These are phyloP conservation scores for Pleurozium schreberi DNA, from an alignment of 225 moss, liverwort and hornwort genomes.

Conservation along the genomic window DNA sequence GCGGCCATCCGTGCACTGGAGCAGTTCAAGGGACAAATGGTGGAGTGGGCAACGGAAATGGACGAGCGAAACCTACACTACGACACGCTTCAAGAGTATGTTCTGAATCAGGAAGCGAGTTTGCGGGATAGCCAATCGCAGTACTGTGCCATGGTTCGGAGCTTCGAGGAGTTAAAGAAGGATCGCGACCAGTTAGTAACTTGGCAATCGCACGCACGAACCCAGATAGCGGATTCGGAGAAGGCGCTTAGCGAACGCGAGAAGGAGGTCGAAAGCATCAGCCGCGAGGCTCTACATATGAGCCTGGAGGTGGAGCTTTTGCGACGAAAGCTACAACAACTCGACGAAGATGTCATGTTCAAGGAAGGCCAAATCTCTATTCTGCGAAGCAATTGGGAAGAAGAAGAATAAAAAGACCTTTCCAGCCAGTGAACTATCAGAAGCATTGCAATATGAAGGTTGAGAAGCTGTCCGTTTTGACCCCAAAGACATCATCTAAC, in stretches of 20 bases:
- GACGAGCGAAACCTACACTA: conserved; percentile 34
- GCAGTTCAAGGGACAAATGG: conserved; percentile 46
- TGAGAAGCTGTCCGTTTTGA: not conserved
- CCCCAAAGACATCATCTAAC: not conserved
- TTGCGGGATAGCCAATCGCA: conserved; percentile 22
- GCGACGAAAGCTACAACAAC: conserved; percentile 35
- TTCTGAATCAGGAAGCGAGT: conserved; percentile 15
- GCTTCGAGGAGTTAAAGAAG: conserved; percentile 12
- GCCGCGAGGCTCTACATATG: conserved; percentile 36
- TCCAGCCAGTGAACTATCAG: not conserved
- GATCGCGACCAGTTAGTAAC: conserved; percentile 24
- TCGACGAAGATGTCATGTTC: conserved; percentile 50
- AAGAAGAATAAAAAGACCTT: not conserved
- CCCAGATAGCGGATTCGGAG: conserved; percentile 24
- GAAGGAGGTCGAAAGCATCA: conserved; percentile 38
- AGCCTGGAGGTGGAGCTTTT: conserved; percentile 49
- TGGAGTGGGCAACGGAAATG: conserved; percentile 48
- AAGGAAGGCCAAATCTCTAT: conserved; percentile 62
- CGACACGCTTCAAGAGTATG: conserved; percentile 21
- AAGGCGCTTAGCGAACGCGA: conserved; percentile 24
- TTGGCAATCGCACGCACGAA: conserved; percentile 40
- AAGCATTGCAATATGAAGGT: not conserved
- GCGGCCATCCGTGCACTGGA: conserved; percentile 34
- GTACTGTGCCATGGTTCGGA: conserved; percentile 9
- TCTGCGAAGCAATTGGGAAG: conserved; percentile 35